phyloP scores from a whole-genome alignment of 225 moss, liverwort and hornwort species.

The Physcomitrium patens region DNA sequence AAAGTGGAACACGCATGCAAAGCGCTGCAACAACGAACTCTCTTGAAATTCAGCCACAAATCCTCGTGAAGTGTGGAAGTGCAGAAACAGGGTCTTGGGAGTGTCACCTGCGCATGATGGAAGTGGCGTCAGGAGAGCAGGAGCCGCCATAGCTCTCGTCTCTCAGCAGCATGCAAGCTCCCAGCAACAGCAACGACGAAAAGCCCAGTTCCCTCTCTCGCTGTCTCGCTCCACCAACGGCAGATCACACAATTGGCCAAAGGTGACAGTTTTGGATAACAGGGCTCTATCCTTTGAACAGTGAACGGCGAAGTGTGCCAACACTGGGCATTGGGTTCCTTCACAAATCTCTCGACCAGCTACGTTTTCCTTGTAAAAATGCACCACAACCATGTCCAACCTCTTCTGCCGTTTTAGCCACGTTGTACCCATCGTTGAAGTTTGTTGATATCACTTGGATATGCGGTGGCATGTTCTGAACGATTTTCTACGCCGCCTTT shows the following conservation, averaged over 20 bases:
- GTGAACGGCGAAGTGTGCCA: no score
- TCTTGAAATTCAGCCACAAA: neutral
- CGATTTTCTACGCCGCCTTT: no score
- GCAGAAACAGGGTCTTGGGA: neutral
- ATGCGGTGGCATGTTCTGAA: no score
- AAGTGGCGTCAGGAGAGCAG: constrained; percentile 8
- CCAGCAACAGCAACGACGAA: neutral
- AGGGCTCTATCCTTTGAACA: neutral
- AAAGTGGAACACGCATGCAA: constrained; percentile 1
- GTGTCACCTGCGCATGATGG: constrained; percentile 33
- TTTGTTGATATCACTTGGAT: no score
- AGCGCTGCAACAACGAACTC: neutral
- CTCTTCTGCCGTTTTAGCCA: no score
- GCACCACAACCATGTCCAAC: no score
- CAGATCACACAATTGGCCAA: neutral
- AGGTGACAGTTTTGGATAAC: constrained; percentile 18
- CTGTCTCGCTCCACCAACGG: neutral
- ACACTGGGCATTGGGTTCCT: no score
- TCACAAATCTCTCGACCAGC: no score
- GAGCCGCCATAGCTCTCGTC: constrained; percentile 44
- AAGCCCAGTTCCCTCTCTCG: neutral
- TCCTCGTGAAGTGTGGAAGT: neutral
- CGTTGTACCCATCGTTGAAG: no score
- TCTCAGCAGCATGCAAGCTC: neutral
- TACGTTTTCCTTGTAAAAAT: no score